These are phyloP conservation scores for Reutealis trisperma DNA, from an alignment of 345 rosid species.

Conservation along the genomic window DNA sequence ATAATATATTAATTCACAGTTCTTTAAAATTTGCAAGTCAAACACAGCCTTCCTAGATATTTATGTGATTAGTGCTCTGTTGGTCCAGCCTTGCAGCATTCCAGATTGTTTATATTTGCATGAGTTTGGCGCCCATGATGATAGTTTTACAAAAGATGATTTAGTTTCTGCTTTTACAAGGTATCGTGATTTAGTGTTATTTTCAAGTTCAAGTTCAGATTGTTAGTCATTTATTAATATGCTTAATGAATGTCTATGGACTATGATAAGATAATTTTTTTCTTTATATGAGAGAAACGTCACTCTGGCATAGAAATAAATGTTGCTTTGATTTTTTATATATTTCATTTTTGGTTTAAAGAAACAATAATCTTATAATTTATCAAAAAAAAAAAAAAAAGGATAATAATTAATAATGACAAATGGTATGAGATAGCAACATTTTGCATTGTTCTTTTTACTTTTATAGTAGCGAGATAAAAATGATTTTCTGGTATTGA, in stretches of 20 bases:
- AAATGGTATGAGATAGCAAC: background rate
- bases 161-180: conserved; percentile 33
- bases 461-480: background rate
- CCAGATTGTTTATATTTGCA: conserved; percentile 35
- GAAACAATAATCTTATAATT: background rate
- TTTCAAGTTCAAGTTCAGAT: background rate
- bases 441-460: background rate
- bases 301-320: background rate
- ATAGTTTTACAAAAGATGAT: conserved; percentile 38
- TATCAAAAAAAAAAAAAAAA: no score
- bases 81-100: conserved; percentile 35
- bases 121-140: conserved; percentile 32
- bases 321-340: background rate
- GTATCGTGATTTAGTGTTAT: conserved; percentile 9
- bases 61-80: background rate
- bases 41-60: background rate
- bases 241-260: background rate
- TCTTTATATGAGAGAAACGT: background rate
- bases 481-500: background rate
- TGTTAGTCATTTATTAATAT: background rate
- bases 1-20: background rate
- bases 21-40: background rate
- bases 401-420: no score
- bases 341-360: background rate
- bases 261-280: background rate